These are phyloP conservation scores for Mortierella sp. DNA, from an alignment of 371 early-diverging fungal species.

Conservation along the genomic window DNA sequence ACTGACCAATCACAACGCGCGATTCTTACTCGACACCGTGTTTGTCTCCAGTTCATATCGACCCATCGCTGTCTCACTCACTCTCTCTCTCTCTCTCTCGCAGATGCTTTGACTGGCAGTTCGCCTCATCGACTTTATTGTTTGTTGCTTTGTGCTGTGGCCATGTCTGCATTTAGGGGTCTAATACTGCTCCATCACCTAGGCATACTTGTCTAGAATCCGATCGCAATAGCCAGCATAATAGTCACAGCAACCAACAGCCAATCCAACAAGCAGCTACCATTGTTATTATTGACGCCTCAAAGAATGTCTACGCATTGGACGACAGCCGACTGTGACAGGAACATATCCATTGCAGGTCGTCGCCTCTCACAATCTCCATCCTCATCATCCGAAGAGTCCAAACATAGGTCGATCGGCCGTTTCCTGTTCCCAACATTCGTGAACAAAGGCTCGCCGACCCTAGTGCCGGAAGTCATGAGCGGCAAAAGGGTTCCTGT, in stretches of 20 bases:
- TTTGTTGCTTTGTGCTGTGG: not conserved
- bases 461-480: not conserved
- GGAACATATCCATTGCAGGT: slow-evolving; percentile 11
- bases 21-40: not conserved
- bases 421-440: not conserved
- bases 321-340: slow-evolving; percentile 23
- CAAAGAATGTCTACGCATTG: slow-evolving; percentile 17
- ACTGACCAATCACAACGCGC: not conserved
- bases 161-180: not conserved
- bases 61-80: too few species aligned
- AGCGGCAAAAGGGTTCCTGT: slow-evolving; percentile 14
- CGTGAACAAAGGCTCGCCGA: not conserved
- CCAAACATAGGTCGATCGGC: not conserved
- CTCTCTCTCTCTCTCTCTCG: too few species aligned
- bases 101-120: not conserved
- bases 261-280: not conserved
- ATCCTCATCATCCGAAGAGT: not conserved
- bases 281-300: not conserved
- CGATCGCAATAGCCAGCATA: too few species aligned
- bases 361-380: slow-evolving; percentile 8
- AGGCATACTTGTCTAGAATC: not conserved
- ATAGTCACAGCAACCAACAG: not conserved
- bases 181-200: not conserved
- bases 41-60: not conserved
- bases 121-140: not conserved